These are phyloP conservation scores for Rhizopogon rudus DNA, from an alignment of 768 basidiomycete species.

Conservation along the genomic window DNA sequence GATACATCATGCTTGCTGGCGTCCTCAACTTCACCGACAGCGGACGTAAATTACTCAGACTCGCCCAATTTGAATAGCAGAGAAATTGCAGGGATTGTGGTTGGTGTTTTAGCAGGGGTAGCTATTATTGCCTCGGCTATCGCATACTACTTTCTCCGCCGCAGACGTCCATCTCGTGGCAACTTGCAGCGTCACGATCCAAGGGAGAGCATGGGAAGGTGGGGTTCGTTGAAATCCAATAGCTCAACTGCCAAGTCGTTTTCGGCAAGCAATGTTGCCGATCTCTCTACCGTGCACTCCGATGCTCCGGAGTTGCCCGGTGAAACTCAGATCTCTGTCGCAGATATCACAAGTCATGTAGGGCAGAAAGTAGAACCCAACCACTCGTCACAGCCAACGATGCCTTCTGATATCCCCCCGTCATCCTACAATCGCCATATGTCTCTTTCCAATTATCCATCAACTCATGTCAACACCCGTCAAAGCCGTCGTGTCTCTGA, in stretches of 20 bases:
- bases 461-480: not conserved
- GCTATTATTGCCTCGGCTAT: slow-evolving; percentile 29
- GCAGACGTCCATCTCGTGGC: slow-evolving; percentile 21
- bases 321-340: slow-evolving; percentile 8
- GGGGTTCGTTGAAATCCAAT: slow-evolving; percentile 24
- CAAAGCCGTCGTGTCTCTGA: slow-evolving; percentile 11
- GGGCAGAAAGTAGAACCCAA: slow-evolving; percentile 21
- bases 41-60: slow-evolving; percentile 1
- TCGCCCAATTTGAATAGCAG: slow-evolving; percentile 31
- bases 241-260: slow-evolving; percentile 9
- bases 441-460: slow-evolving; percentile 13
- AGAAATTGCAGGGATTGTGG: slow-evolving; percentile 46
- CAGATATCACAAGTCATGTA: slow-evolving; percentile 4
- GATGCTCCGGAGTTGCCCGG: slow-evolving; percentile 18
- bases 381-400: slow-evolving; percentile 8
- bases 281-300: slow-evolving; percentile 5
- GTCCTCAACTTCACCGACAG: slow-evolving; percentile 10
- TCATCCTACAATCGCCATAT: slow-evolving; percentile 11
- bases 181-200: slow-evolving; percentile 17
- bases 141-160: slow-evolving; percentile 22
- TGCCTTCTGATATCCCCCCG: slow-evolving; percentile 17
- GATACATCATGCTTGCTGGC: slow-evolving; percentile 28
- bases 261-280: not conserved
- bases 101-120: slow-evolving; percentile 40
- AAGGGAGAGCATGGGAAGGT: slow-evolving; percentile 5